Conservation (phyloP, 257 asterid genomes). For the Petunia axillaris region DNA sequence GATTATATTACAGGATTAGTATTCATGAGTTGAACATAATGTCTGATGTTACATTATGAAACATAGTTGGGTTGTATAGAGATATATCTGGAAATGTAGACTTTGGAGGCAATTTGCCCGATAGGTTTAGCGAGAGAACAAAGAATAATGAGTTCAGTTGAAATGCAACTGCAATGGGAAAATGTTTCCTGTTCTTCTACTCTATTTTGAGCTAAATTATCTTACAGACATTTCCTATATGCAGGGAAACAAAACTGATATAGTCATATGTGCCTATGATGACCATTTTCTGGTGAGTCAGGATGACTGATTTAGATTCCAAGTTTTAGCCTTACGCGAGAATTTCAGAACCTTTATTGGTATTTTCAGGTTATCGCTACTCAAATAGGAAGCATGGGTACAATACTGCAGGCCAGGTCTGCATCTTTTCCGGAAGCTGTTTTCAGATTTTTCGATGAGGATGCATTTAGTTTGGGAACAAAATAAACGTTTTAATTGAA, state of each 20-base stretch:
- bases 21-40: not conserved
- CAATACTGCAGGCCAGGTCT: constrained; percentile 87
- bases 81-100: not conserved
- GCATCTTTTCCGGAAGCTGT: not conserved
- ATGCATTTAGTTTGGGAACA: not conserved
- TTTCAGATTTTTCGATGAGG: not conserved
- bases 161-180: not conserved
- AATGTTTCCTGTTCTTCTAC: not conserved
- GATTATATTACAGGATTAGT: not conserved
- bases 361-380: constrained; percentile 74
- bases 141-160: not conserved
- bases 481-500: not conserved
- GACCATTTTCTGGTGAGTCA: constrained; percentile 78
- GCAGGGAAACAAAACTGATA: constrained; percentile 78
- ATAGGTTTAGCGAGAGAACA: not conserved
- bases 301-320: constrained; percentile 1
- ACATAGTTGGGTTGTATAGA: not conserved
- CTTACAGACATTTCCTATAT: not conserved
- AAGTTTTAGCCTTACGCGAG: not conserved
- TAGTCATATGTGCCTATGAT: constrained; percentile 71
- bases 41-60: not conserved
- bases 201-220: constrained; percentile 9
- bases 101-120: not conserved
- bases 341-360: not conserved
- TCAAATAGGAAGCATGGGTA: constrained; percentile 97